Evolutionary conservation across 1,139 yeast species (phyloP).

Genomic region (Zygoascus meyerae): DNA sequence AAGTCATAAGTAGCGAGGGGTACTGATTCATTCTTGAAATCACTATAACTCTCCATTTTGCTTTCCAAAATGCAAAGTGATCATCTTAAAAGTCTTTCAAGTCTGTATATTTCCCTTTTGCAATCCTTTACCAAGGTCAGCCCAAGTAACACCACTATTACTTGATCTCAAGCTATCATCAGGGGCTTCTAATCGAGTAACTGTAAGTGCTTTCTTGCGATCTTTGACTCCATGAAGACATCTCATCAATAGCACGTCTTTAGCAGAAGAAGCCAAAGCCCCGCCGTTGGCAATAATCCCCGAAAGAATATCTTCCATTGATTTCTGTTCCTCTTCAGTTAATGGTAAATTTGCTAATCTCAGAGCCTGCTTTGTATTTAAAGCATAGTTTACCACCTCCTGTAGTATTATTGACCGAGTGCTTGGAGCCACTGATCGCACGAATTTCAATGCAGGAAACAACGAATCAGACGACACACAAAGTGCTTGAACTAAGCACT

Average conservation of each 20-base stretch:
- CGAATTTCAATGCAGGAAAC: slow-evolving; percentile 20
- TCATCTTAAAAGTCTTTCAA: no score
- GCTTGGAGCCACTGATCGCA: slow-evolving; percentile 19
- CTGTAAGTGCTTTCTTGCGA: neutral
- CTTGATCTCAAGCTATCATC: neutral
- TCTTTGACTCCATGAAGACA: slow-evolving; percentile 2
- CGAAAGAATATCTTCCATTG: slow-evolving; percentile 18
- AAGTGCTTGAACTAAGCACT: slow-evolving; percentile 18
- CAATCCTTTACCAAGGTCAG: neutral
- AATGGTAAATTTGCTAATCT: slow-evolving; percentile 25
- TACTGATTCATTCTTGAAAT: no score
- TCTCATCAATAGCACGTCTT: slow-evolving; percentile 24
- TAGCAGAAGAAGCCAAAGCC: slow-evolving; percentile 18
- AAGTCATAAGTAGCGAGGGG: no score
- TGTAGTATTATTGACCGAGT: slow-evolving; percentile 3
- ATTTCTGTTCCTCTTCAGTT: slow-evolving; percentile 16
- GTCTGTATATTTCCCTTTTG: neutral
- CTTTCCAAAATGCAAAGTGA: no score
- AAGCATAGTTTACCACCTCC: slow-evolving; percentile 14
- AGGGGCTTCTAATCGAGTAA: neutral
- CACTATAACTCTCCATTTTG: no score
- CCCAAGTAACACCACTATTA: neutral
- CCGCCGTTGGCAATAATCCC: slow-evolving; percentile 14
- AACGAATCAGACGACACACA: slow-evolving; percentile 18
- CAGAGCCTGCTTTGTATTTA: slow-evolving; percentile 14